These are phyloP conservation scores for Monilinia polystroma DNA, from an alignment of 2,329 filamentous ascomycete genomes.

Conservation along the genomic window DNA sequence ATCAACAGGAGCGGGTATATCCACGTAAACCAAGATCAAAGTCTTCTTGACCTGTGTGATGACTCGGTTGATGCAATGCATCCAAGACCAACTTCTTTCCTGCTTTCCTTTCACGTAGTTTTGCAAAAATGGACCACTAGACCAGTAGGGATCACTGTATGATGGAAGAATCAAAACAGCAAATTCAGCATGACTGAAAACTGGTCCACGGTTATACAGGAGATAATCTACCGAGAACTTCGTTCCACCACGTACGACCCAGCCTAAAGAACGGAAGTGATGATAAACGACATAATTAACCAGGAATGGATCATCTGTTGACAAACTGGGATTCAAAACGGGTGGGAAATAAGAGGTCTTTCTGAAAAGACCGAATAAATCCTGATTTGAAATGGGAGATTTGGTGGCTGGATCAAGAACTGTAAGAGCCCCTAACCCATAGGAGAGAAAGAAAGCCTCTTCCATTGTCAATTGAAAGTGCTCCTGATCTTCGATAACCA, in stretches of 20 bases:
- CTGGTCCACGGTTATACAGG: conserved; percentile 89
- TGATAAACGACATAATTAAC: conserved; percentile 89
- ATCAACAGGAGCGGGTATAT: conserved; percentile 70
- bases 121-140: conserved; percentile 48
- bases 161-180: conserved; percentile 81
- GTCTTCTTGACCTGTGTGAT: conserved; percentile 89
- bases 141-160: conserved; percentile 74
- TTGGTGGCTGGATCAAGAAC: conserved; percentile 55
- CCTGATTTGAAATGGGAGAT: conserved; percentile 16
- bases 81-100: conserved; percentile 69
- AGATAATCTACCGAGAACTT: conserved; percentile 96
- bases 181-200: conserved; percentile 94
- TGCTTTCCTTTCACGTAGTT: conserved; percentile 52
- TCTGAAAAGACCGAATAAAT: conserved; percentile 39
- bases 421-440: conserved; percentile 71
- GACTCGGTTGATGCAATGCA: conserved; percentile 87
- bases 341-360: conserved; percentile 69
- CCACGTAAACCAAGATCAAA: conserved; percentile 85
- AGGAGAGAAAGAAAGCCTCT: conserved; percentile 87
- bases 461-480: conserved; percentile 90
- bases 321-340: conserved; percentile 46
- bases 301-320: conserved; percentile 80
- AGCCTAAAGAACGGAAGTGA: conserved; percentile 92
- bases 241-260: conserved; percentile 87
- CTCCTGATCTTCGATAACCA: conserved; percentile 59